phyloP scores from a whole-genome alignment of 2,329 filamentous ascomycete species.

The Phyllosticta ampelicida region DNA sequence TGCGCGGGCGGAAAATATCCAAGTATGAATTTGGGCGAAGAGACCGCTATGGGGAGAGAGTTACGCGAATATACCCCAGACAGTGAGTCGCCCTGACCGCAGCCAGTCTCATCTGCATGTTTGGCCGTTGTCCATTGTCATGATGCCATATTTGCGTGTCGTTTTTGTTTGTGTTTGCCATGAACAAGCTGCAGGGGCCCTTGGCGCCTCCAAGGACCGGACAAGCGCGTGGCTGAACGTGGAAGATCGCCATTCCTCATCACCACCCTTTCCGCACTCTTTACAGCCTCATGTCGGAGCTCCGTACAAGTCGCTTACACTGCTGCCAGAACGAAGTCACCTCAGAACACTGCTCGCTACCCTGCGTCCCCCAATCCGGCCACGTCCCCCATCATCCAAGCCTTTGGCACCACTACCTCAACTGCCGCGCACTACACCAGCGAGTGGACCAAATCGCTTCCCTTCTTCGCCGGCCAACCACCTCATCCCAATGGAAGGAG shows the following conservation, averaged over 20 bases:
- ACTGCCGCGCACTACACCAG: conserved; percentile 29
- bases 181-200: not conserved
- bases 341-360: conserved; percentile 23
- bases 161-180: not conserved
- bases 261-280: not conserved
- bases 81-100: conserved; percentile 21
- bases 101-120: not conserved
- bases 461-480: conserved; percentile 31
- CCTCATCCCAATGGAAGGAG: conserved; percentile 30
- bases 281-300: not conserved
- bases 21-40: conserved; percentile 33
- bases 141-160: not conserved
- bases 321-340: conserved; percentile 25
- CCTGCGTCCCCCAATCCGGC: conserved; percentile 27
- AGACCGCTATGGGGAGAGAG: conserved; percentile 27
- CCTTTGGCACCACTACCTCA: conserved; percentile 27
- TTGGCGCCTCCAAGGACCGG: not conserved
- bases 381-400: conserved; percentile 29
- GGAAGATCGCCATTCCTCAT: not conserved
- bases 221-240: not conserved
- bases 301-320: not conserved
- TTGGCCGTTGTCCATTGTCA: not conserved
- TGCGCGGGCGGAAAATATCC: conserved; percentile 27
- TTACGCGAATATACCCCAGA: conserved; percentile 30
- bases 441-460: conserved; percentile 38